Conservation (phyloP, 2,329 filamentous ascomycete genomes). For the Orbilia oligospora region DNA sequence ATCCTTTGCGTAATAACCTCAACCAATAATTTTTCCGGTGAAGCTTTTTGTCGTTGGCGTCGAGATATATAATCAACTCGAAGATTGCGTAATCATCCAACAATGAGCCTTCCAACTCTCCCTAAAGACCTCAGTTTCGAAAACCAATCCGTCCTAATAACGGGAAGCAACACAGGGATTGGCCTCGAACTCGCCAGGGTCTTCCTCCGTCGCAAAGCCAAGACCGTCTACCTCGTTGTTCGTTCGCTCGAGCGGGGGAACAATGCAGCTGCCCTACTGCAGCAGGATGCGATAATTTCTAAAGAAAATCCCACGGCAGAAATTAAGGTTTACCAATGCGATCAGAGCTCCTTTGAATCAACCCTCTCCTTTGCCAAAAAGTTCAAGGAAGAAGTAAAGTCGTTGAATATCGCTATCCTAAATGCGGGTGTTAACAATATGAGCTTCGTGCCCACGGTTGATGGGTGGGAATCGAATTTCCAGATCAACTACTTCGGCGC, state of each 20-base stretch:
- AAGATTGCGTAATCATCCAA: constrained; percentile 11
- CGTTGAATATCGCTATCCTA: constrained; percentile 25
- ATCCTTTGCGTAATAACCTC: not conserved
- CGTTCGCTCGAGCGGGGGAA: constrained; percentile 68
- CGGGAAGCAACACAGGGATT: constrained; percentile 68
- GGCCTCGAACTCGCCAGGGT: constrained; percentile 68
- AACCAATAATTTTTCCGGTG: not conserved
- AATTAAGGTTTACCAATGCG: constrained; percentile 41
- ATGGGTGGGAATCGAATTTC: constrained; percentile 71
- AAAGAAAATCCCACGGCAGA: constrained; percentile 29
- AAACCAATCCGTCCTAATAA: constrained; percentile 66
- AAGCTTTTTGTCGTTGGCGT: not conserved
- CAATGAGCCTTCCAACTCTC: constrained; percentile 37
- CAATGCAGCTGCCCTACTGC: constrained; percentile 67
- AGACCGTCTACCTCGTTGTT: constrained; percentile 68
- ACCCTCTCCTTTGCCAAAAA: constrained; percentile 17
- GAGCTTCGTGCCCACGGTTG: constrained; percentile 59
- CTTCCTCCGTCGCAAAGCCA: constrained; percentile 66
- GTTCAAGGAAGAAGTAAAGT: constrained; percentile 25
- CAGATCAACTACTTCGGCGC: constrained; percentile 75
- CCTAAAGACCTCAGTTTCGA: constrained; percentile 40
- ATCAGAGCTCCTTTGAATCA: constrained; percentile 38
- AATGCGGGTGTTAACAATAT: constrained; percentile 39
- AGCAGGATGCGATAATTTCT: constrained; percentile 63
- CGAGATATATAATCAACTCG: not conserved